Evolutionary conservation across 345 rosid species (phyloP), one percentile per base, ranked within the genome.

Genomic region (Acer saccharum): DNA sequence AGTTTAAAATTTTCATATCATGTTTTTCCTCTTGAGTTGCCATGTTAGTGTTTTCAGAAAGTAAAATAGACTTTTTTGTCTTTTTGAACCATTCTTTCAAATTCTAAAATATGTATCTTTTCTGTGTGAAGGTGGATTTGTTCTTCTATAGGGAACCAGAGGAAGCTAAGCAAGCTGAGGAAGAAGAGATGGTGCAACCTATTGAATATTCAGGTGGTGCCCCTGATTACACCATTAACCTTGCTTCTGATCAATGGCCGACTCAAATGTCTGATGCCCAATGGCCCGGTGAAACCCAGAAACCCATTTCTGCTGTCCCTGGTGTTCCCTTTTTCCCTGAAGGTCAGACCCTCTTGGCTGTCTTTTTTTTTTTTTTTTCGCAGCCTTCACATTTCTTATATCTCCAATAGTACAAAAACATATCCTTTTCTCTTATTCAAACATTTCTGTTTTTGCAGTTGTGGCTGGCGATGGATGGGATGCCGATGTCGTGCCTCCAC

Each of bases 61-160:
- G 7, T 50, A 8, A 62, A 12, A 5, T 62, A 39, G 25, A 46
- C 16, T 12, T 69, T 23, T 29, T 1, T 11, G 16, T 4, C 44
- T 16, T 25, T 16, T 0, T 20, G 65, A 35, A 35, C 7, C 11
- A 1, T 17, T 16, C 35, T 39, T 69, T 54, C 50, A 57, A 7
- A 44, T 58, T 29, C 23, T 9, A 39, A 58, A 2, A 32, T 2
- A 7, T 55, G 8, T 20, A 7, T 46, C 20, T 67, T 54, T 58
- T 21, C 63, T 48, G 27, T 81, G 75, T 79, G 70, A 75, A 90
- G 94, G 97, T 92, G 2, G 97, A 92, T 54, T 70, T 92, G 81
- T 92, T 89, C 86, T 92, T 92, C 88, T 92, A 92, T 83, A 89
- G 96, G 73, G 96, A 91, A 79, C 94, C 96, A 0, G 96, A 91